Evolutionary conservation across 2,329 filamentous ascomycete genomes (phyloP).

Genomic region (Thermomyces lanuginosus): DNA sequence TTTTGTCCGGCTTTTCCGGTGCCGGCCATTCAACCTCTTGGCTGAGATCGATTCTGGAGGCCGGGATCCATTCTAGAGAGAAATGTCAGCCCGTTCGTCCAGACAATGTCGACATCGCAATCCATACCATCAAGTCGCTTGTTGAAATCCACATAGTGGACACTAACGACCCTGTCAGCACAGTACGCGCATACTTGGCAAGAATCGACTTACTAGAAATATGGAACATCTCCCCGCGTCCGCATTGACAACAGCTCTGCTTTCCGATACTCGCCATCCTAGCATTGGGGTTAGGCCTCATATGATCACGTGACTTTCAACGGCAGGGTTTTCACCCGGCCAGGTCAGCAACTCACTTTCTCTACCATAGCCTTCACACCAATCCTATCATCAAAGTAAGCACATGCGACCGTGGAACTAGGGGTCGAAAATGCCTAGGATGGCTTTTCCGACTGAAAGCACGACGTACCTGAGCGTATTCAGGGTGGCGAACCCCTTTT

Average conservation of each 20-base stretch:
- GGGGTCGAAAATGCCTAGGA: conserved; percentile 2
- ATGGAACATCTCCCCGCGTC: conserved; percentile 70
- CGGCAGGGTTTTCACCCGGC: conserved; percentile 9
- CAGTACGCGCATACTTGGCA: conserved; percentile 2
- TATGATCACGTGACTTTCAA: conserved; percentile 18
- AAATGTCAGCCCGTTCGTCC: conserved; percentile 19
- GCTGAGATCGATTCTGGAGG: conserved; percentile 65
- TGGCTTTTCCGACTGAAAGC: no score
- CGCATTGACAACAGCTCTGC: conserved; percentile 94
- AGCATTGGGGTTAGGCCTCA: conserved; percentile 7
- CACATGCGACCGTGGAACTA: conserved; percentile 20
- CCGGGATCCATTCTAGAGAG: conserved; percentile 69
- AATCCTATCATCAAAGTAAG: conserved; percentile 34
- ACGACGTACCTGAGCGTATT: conserved; percentile 57
- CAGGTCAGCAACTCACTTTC: conserved; percentile 38
- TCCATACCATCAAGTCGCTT: conserved; percentile 49
- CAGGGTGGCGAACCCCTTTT: conserved; percentile 70
- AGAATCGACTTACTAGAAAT: conserved; percentile 50
- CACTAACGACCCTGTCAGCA: conserved; percentile 27
- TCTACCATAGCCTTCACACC: conserved; percentile 52
- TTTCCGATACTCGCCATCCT: conserved; percentile 71
- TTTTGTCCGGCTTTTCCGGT: conserved; percentile 77
- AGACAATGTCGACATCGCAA: background rate
- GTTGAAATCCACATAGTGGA: conserved; percentile 97
- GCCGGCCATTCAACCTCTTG: conserved; percentile 94